Base-by-base conservation (phyloP, 192 early-diverging fungal species). In the Chytriomyces sp. region DNA sequence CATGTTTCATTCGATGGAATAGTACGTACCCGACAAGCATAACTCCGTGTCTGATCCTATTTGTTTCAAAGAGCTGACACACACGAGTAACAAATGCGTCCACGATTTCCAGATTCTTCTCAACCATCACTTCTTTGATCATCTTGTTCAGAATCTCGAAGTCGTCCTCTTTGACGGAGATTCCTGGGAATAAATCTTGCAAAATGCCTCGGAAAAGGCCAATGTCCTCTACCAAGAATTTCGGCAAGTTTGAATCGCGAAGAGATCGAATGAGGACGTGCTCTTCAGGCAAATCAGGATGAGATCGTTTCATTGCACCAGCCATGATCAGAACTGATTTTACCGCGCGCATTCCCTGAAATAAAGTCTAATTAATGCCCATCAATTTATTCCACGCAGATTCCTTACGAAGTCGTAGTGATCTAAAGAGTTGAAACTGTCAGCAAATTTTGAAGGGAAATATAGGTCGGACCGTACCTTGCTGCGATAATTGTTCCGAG, bases 261-360 rank as follows among this genome's bases (percentile, higher is more conserved):
- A 89, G 67, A 43, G 86, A 86, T 60, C 88, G 75, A 62, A 89
- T 89, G 26, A 89, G 72, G 3, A 89, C 88, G 23, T 86, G 77
- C 61, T 89, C 86, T 76, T 89, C 88, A 24, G 69, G 77, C 50
- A 89, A 75, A 45, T 88, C 86, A 47, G 85, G 88, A 69, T 81
- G 80, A 24, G 82, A 67, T 45, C 88, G 82, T 67, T 89, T 89
- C 20, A 89, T 79, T 11, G 86, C 82, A 1, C 88, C 88, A 6
- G 88, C 88, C 88, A 89, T 89, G 47, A 88, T 86, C 16, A 89
- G 75, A 59, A 89, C 88, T 10, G 86, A 88, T 63, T 89, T 89
- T 0, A 89, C 88, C 62, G 88, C 88, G 10, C 88, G 76, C 88
- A 89, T 89, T 44, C 87, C 86, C 53, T 73, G 35, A 62, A 35